Evolutionary conservation across 2,329 filamentous ascomycete species (phyloP).

Genomic region (Stachybotrys echinatus): DNA sequence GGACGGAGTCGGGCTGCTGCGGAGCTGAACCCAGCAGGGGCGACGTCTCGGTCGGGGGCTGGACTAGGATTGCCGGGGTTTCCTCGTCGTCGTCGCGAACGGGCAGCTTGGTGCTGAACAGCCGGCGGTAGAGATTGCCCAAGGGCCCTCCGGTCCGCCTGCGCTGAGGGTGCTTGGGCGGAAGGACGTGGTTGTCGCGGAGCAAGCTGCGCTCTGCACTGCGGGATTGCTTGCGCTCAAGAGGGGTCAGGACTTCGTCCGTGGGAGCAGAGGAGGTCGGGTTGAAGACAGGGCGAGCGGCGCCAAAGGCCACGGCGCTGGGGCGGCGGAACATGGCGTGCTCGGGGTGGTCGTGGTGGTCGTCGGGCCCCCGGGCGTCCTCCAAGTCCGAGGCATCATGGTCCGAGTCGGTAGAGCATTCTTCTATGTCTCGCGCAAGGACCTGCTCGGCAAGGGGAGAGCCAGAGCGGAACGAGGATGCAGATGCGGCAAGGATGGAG

Average conservation of each 20-base stretch:
- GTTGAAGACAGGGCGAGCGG: conserved; percentile 64
- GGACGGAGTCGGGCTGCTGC: conserved; percentile 32
- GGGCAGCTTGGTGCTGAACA: conserved; percentile 53
- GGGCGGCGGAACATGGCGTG: conserved; percentile 67
- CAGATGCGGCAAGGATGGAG: conserved; percentile 15
- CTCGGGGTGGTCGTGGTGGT: conserved; percentile 29
- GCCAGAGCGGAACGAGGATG: conserved; percentile 47
- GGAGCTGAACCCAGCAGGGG: conserved; percentile 33
- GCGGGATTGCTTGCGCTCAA: conserved; percentile 51
- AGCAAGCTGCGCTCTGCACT: conserved; percentile 56
- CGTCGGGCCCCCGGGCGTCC: conserved; percentile 9
- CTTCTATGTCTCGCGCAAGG: conserved; percentile 61
- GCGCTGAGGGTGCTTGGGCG: conserved; percentile 47
- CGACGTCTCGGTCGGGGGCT: conserved; percentile 32
- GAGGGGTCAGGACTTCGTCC: conserved; percentile 44
- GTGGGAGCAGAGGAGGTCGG: conserved; percentile 32
- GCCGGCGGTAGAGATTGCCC: conserved; percentile 35
- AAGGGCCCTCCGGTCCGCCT: conserved; percentile 26
- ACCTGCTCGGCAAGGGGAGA: conserved; percentile 64
- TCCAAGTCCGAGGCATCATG: conserved; percentile 31
- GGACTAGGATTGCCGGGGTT: conserved; percentile 16
- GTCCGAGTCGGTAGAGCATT: conserved; percentile 47
- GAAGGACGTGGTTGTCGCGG: conserved; percentile 60
- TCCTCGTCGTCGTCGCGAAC: conserved; percentile 30
- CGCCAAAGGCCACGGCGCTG: conserved; percentile 68